Percentiles rank a stretch among this genome's conserved stretches.
Conservation (phyloP, 805 yeast genomes). For the Lachancea fermentati region DNA sequence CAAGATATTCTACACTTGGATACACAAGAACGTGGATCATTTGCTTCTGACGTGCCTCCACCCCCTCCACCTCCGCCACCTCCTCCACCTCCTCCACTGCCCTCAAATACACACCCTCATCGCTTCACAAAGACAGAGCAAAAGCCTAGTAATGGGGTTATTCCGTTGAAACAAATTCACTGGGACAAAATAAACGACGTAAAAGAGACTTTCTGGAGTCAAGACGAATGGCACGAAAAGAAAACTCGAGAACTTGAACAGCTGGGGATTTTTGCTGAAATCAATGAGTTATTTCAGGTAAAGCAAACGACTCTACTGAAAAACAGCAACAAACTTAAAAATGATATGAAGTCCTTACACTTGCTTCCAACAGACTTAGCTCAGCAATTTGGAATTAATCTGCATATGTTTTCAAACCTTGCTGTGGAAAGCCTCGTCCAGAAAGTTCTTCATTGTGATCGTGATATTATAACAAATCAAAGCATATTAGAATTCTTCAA, state of each 20-base stretch:
- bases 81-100: constrained; percentile 35
- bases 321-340: constrained; percentile 28
- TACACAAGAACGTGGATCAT: too few relatives aligned
- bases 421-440: constrained; percentile 49
- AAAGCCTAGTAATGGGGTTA: background rate
- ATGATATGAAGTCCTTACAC: constrained; percentile 39
- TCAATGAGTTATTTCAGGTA: constrained; percentile 51
- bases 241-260: constrained; percentile 46
- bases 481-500: constrained; percentile 66
- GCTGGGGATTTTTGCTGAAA: constrained; percentile 59
- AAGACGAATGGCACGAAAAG: constrained; percentile 35
- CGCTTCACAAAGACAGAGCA: constrained; percentile 7
- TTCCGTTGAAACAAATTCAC: constrained; percentile 65
- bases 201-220: constrained; percentile 60
- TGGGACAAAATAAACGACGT: constrained; percentile 70
- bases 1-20: too few relatives aligned
- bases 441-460: constrained; percentile 57
- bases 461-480: constrained; percentile 43
- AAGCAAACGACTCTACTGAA: constrained; percentile 36
- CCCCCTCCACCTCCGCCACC: constrained; percentile 35
- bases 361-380: constrained; percentile 66
- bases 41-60: constrained; percentile 9
- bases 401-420: constrained; percentile 53
- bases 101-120: too few relatives aligned
- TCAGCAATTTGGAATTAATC: constrained; percentile 75